Conservation (phyloP, 805 yeast genomes). For the Starmerella stigmatis region DNA sequence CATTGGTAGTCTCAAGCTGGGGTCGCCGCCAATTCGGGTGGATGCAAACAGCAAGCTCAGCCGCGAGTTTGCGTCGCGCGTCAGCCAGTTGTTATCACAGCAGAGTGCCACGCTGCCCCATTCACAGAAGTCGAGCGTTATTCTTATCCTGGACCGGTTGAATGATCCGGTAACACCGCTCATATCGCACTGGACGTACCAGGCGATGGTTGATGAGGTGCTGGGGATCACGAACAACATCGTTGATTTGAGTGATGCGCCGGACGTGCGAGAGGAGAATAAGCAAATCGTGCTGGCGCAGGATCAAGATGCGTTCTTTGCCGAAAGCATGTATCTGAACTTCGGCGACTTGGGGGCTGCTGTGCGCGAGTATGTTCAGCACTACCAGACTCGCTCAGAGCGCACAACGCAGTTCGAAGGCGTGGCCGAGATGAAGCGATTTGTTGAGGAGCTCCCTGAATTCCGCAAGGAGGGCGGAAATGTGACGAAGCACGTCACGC, state of each 20-base stretch:
- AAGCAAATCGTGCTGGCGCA: conserved; percentile 54
- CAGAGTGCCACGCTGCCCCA: conserved; percentile 53
- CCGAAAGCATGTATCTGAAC: conserved; percentile 73
- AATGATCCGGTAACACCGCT: conserved; percentile 92
- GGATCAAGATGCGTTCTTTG: conserved; percentile 66
- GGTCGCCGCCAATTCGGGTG: conserved; percentile 68
- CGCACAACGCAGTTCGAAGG: conserved; percentile 61
- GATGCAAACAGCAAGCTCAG: conserved; percentile 61
- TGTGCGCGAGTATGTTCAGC: conserved; percentile 72
- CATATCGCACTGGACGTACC: conserved; percentile 93
- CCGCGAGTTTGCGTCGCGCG: conserved; percentile 52
- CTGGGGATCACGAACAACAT: conserved; percentile 74
- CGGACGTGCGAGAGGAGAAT: conserved; percentile 49
- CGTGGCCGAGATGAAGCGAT: conserved; percentile 79
- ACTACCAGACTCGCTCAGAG: conserved; percentile 71
- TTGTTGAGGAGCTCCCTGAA: conserved; percentile 89
- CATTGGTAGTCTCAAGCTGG: conserved; percentile 53
- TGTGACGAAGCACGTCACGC: conserved; percentile 82
- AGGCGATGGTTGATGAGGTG: conserved; percentile 91
- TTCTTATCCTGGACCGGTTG: conserved; percentile 69
- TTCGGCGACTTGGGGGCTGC: conserved; percentile 91
- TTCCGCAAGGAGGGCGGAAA: conserved; percentile 78
- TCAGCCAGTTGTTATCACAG: conserved; percentile 47
- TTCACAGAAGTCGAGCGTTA: conserved; percentile 26
- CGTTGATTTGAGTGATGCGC: conserved; percentile 51